A percentile compares a stretch with the other conserved stretches of the same genome.
These are phyloP conservation scores for Ceratobasidium sp. DNA, from an alignment of 1,284 basidiomycete species.

Conservation along the genomic window DNA sequence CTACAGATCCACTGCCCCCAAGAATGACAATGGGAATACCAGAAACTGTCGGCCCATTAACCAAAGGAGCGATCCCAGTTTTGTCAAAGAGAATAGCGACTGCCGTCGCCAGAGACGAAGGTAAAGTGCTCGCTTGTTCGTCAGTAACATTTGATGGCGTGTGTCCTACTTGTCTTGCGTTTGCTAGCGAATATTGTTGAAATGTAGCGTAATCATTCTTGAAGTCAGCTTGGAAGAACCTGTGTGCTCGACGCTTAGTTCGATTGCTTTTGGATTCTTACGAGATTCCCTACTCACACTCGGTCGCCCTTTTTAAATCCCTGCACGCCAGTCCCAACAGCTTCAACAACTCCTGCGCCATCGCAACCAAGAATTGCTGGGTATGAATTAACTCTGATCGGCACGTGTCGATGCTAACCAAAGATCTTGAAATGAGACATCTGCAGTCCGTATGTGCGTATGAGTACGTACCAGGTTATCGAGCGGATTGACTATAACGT, in stretches of 20 bases:
- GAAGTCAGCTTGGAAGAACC: slow-evolving; percentile 31
- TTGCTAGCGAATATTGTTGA: slow-evolving; percentile 13
- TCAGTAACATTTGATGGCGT: slow-evolving; percentile 45
- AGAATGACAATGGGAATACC: slow-evolving; percentile 54
- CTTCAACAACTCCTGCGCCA: slow-evolving; percentile 62
- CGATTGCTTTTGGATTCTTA: neutral
- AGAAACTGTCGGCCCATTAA: slow-evolving; percentile 50
- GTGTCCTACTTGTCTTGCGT: neutral
- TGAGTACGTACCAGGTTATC: neutral
- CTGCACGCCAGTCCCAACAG: slow-evolving; percentile 61
- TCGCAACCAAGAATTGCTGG: slow-evolving; percentile 61
- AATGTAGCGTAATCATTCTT: neutral
- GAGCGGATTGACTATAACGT: slow-evolving; percentile 36
- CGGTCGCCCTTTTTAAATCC: slow-evolving; percentile 63
- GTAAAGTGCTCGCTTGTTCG: slow-evolving; percentile 53
- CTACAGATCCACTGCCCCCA: slow-evolving; percentile 57
- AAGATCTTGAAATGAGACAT: neutral
- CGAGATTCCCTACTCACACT: slow-evolving; percentile 55
- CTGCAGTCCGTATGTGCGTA: no score
- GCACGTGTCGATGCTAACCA: neutral
- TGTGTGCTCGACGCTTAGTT: slow-evolving; percentile 1
- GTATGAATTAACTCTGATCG: slow-evolving; percentile 5
- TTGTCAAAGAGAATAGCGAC: slow-evolving; percentile 13
- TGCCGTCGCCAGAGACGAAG: slow-evolving; percentile 45
- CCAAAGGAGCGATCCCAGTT: slow-evolving; percentile 39